phyloP scores from a whole-genome alignment of 192 early-diverging fungal genomes.

The Mortierella antarctica region DNA sequence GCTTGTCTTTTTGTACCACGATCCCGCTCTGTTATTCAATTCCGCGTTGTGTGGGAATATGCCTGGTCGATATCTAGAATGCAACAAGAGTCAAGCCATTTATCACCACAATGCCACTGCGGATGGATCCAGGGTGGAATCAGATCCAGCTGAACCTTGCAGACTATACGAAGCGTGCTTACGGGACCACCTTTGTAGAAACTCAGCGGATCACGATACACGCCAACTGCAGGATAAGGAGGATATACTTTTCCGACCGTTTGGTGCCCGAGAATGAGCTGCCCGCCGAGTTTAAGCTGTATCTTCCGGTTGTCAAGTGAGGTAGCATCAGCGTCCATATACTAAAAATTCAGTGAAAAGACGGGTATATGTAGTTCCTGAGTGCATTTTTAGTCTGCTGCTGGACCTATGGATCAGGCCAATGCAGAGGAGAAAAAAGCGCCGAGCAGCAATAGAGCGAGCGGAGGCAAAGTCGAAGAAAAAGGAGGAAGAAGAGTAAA shows the following conservation, averaged over 20 bases:
- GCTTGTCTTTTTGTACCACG: background rate
- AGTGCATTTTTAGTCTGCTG: no score
- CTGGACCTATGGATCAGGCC: no score
- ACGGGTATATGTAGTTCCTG: no score
- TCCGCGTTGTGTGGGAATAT: slow-evolving; percentile 1
- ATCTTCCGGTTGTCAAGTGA: slow-evolving; percentile 75
- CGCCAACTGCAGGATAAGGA: slow-evolving; percentile 88
- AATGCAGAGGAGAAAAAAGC: no score
- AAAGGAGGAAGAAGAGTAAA: no score
- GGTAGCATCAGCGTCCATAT: background rate
- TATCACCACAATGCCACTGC: slow-evolving; percentile 93
- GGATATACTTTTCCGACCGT: slow-evolving; percentile 93
- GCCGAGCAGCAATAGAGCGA: no score
- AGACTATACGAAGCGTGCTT: slow-evolving; percentile 87
- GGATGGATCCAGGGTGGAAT: slow-evolving; percentile 96
- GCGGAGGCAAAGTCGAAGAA: no score
- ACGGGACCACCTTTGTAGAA: slow-evolving; percentile 90
- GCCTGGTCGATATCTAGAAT: slow-evolving; percentile 55
- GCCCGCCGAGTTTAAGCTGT: slow-evolving; percentile 92
- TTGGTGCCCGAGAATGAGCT: slow-evolving; percentile 92
- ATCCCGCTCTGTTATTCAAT: background rate
- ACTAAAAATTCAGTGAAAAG: no score
- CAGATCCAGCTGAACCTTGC: slow-evolving; percentile 92
- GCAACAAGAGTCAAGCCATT: slow-evolving; percentile 86
- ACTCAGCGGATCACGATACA: slow-evolving; percentile 90